Conservation (phyloP, 73 alveolate genomes). For the Effrenium voratum region DNA sequence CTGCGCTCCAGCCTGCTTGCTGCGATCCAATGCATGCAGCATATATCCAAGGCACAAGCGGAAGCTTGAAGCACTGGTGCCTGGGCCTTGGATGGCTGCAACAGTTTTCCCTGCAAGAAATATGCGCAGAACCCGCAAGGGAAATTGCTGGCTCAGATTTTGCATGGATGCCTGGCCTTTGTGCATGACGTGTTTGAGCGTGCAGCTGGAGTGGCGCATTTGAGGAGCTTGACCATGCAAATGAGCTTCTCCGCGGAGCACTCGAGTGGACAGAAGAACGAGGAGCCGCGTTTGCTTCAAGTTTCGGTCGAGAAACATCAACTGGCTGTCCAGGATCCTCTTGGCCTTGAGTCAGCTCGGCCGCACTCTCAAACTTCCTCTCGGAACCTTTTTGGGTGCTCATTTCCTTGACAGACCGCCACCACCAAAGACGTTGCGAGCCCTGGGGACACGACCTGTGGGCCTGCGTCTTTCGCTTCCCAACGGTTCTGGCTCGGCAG, state of each 20-base stretch:
- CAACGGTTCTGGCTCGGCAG: slow-evolving; percentile 63
- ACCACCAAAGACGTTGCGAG: slow-evolving; percentile 87
- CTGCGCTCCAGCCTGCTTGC: background rate
- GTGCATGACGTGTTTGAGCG: too few relatives aligned
- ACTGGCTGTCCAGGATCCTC: too few relatives aligned
- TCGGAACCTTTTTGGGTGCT: background rate
- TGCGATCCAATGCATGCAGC: background rate
- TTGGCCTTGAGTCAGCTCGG: background rate
- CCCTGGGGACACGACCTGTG: slow-evolving; percentile 79
- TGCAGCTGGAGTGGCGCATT: too few relatives aligned
- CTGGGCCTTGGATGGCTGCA: background rate
- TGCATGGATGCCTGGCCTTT: too few relatives aligned
- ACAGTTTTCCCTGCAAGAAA: background rate
- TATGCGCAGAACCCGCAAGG: too few relatives aligned
- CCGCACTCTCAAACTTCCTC: background rate
- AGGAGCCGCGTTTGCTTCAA: background rate
- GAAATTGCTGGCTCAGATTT: too few relatives aligned
- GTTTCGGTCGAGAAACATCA: too few relatives aligned
- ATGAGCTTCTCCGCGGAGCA: slow-evolving; percentile 65
- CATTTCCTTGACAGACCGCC: slow-evolving; percentile 26
- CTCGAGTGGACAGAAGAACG: slow-evolving; percentile 47
- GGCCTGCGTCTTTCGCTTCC: slow-evolving; percentile 86
- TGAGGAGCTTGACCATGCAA: slow-evolving; percentile 81
- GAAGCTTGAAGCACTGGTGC: slow-evolving; percentile 81
- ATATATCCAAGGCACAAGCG: slow-evolving; percentile 60